Base-by-base conservation (phyloP, 75 land plant species). In the Selaginella moellendorffii region DNA sequence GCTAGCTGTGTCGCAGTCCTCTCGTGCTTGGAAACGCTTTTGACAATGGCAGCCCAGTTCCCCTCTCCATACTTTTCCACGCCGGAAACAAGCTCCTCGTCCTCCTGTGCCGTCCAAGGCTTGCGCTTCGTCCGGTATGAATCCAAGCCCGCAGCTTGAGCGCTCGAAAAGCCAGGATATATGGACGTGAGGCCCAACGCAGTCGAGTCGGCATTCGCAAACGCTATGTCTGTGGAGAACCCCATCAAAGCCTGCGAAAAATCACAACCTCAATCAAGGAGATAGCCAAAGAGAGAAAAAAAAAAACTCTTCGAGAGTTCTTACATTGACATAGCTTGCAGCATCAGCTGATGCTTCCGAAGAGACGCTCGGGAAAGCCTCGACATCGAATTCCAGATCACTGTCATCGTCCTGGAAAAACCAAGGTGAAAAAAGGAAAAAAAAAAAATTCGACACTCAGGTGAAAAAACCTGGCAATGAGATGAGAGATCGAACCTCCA, bases 1-100 rank as follows among this genome's bases (percentile, higher is more conserved):
- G 89, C 83, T 2, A 93, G 70, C 71, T 93, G 96, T 65, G 87
- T 63, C n/a, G 98, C 78, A 71, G 90, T 85, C 51, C 98, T 80
- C 18, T 85, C 96, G 42, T 78, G 75, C 60, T 89, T 90, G 71
- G 83, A 93, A 27, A 78, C 85, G 46, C 79, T 83, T 77, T 78
- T 83, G 10, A 85, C 52, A 53, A 88, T 86, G 53, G 64, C 82
- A 46, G 88, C 78, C 98, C 98, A 93, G 63, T 93, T 93, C 12
- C 95, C 88, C 73, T 85, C 96, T 22, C 98, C 98, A 72, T 65
- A 89, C 62, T 86, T 85, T 61, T 82, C 75, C 23, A 93, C 96
- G 65, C 96, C 96, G 31, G 96, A 80, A 70, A 81, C 77, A 28
- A 93, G 73, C 42, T 89, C 87, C 52, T 56, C 19, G 68, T 93